A percentile compares a stretch with the other conserved stretches of the same genome.
Conservation (phyloP, 169 alveolate species). For the Plasmodium malariae region DNA sequence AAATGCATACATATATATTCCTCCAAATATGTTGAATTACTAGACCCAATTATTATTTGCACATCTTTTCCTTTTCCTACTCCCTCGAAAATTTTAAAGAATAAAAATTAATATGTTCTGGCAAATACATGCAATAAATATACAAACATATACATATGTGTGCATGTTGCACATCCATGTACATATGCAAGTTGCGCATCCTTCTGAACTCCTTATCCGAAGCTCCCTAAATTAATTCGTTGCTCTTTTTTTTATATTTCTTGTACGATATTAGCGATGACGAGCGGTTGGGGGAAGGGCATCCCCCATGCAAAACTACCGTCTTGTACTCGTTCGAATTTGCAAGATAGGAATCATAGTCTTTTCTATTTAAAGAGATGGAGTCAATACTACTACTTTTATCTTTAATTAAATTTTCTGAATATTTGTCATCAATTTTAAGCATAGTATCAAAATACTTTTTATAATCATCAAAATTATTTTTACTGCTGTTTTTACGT, state of each 20-base stretch:
- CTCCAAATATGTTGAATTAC: no score
- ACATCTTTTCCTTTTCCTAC: no score
- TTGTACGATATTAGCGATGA: constrained; percentile 32
- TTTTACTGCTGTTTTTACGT: constrained; percentile 35
- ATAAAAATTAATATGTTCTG: no score
- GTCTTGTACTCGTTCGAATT: constrained; percentile 57
- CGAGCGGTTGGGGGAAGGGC: constrained; percentile 10
- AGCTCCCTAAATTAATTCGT: constrained; percentile 26
- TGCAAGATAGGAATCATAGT: constrained; percentile 32
- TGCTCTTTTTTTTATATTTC: constrained; percentile 19
- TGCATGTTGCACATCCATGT: no score
- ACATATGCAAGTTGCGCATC: no score
- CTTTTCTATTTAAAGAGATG: constrained; percentile 53
- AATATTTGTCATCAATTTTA: constrained; percentile 69
- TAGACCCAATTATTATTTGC: no score
- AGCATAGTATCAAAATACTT: constrained; percentile 57
- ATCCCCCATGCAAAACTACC: constrained; percentile 64
- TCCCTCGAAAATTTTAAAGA: no score
- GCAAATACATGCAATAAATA: no score
- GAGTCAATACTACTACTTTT: constrained; percentile 60
- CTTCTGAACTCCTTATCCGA: no score
- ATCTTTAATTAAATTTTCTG: constrained; percentile 40
- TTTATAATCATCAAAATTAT: constrained; percentile 40
- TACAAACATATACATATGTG: no score
- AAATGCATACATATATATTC: background rate